Evolutionary conservation across 495 filamentous ascomycete genomes (phyloP), one percentile per base, ranked within the genome.

Genomic region (Xylaria venustula): DNA sequence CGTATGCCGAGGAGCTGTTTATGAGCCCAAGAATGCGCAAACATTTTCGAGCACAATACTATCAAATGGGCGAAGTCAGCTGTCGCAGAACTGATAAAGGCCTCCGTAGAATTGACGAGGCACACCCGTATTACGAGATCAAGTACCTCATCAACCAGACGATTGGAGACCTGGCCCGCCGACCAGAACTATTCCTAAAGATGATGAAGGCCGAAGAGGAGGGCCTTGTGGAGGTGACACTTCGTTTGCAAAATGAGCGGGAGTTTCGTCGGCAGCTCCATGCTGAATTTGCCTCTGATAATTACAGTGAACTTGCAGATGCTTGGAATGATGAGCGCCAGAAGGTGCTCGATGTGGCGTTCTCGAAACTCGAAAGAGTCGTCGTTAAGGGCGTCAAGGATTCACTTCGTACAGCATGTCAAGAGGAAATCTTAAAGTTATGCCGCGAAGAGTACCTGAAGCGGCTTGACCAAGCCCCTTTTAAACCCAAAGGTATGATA

Each of bases 171-270:
- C 85, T 98, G 62, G 90, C 91, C 7, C 83, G 82, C 20, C 86
- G 87, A 17, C 94, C 94, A 9, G 93, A 96, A 64, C 81, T 95
- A 47, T 98, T 90, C 67, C 76, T 98, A 15, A 89, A 90, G 71
- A 98, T 98, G 94, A 85, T 98, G 68, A 94, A 91, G 70, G 94
- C 94, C 3, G 94, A 98, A 74, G 87, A 91, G 65, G 94, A 98
- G 68, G 92, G 92, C 3, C 75, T 98, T 2, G 82, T 98, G 20
- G 91, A 97, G 48, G 88, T 98, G 20, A 83, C 83, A 54, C 81
- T 97, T 25, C 81, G 84, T 15, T 80, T 97, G 54, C 85, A 91
- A 64, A 85, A 90, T 55, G 86, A 90, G 61, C 81, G 86, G 7
- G 79, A 86, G 32, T 91, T 96, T 78, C 85, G 84, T 47, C 80